These are phyloP conservation scores for Coemansia sp. DNA, from an alignment of 192 early-diverging fungal genomes.

Conservation along the genomic window DNA sequence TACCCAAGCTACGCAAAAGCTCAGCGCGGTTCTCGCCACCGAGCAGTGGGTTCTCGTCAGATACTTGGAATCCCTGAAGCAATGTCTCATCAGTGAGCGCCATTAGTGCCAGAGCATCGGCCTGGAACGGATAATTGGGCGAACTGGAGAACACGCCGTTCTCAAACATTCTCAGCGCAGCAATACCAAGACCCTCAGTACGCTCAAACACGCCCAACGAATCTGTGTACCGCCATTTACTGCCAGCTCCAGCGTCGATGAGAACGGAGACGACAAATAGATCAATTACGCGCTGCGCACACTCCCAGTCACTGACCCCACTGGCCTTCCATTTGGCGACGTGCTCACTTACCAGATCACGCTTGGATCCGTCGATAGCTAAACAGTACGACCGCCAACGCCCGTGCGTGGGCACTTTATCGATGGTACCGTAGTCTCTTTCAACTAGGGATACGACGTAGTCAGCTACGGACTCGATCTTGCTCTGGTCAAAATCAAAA, in stretches of 20 bases:
- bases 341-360: conserved; percentile 57
- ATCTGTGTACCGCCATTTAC: conserved; percentile 76
- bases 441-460: conserved; percentile 68
- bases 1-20: conserved; percentile 70
- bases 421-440: conserved; percentile 69
- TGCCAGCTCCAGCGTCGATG: conserved; percentile 92
- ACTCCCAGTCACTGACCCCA: conserved; percentile 49
- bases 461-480: conserved; percentile 69
- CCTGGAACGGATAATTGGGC: conserved; percentile 62
- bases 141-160: conserved; percentile 75
- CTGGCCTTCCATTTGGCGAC: conserved; percentile 31
- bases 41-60: conserved; percentile 75
- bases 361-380: conserved; percentile 56
- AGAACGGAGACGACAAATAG: conserved; percentile 89
- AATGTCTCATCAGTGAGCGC: conserved; percentile 32
- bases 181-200: conserved; percentile 88
- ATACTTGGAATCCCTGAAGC: conserved; percentile 77
- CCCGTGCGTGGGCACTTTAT: conserved; percentile 83
- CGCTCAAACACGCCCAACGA: conserved; percentile 59
- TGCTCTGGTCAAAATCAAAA: conserved; percentile 72
- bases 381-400: conserved; percentile 81
- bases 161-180: conserved; percentile 84
- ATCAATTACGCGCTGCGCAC: conserved; percentile 76
- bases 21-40: conserved; percentile 78
- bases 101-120: conserved; percentile 62